Conservation (phyloP, 768 basidiomycete genomes). For the Podaxis sp. region DNA sequence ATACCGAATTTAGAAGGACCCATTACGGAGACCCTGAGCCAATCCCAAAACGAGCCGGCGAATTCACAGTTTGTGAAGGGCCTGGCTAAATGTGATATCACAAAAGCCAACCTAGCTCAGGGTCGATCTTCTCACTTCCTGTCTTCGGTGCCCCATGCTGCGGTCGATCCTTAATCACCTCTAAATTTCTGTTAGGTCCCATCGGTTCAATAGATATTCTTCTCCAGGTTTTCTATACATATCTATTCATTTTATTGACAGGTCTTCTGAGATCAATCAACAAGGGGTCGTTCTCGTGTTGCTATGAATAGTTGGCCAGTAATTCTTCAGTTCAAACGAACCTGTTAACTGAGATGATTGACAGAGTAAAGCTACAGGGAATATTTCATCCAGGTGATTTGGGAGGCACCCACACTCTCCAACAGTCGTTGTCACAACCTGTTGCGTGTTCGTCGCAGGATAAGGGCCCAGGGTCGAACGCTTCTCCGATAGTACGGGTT, state of each 20-base stretch:
- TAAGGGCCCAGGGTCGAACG: no score
- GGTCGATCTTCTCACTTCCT: background rate
- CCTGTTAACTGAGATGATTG: background rate
- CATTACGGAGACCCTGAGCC: background rate
- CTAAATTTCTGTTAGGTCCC: constrained; percentile 7
- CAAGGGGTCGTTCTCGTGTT: background rate
- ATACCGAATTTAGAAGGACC: background rate
- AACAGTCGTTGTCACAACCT: no score
- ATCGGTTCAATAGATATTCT: background rate
- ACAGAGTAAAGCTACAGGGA: background rate
- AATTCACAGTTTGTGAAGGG: constrained; percentile 2
- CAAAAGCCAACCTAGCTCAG: constrained; percentile 4
- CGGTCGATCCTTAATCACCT: constrained; percentile 1
- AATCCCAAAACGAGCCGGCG: constrained; percentile 9
- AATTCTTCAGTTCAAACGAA: no score
- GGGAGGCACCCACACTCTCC: no score
- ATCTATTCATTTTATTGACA: background rate
- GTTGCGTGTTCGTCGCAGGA: no score
- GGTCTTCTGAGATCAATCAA: background rate
- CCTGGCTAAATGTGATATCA: constrained; percentile 4
- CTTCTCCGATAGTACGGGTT: no score
- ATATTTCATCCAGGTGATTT: background rate
- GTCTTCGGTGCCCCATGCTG: background rate
- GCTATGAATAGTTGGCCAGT: background rate
- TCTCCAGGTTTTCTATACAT: background rate